Conservation (phyloP, 2,329 filamentous ascomycete species). For the Aspergillus sp. region DNA sequence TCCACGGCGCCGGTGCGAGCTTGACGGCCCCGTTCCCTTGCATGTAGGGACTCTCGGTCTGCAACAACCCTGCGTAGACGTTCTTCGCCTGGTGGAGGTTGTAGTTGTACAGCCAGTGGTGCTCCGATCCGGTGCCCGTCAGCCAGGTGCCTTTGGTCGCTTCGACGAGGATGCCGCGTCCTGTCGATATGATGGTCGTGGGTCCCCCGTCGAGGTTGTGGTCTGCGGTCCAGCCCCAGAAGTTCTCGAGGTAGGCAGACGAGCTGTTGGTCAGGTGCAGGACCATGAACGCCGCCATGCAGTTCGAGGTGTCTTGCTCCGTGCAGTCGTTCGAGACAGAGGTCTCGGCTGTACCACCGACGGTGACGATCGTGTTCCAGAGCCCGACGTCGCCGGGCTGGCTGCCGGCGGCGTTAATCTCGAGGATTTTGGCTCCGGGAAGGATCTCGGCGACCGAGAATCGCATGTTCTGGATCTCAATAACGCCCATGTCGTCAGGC, state of each 20-base stretch:
- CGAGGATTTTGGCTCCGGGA: conserved; percentile 46
- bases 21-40: conserved; percentile 29
- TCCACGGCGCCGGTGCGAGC: conserved; percentile 32
- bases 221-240: conserved; percentile 51
- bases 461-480: conserved; percentile 54
- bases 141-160: conserved; percentile 46
- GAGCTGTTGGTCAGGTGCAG: conserved; percentile 52
- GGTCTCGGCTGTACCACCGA: conserved; percentile 48
- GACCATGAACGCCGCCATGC: conserved; percentile 52
- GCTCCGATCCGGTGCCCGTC: conserved; percentile 48
- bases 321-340: conserved; percentile 41
- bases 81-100: conserved; percentile 45
- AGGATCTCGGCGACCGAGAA: conserved; percentile 52
- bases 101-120: conserved; percentile 50
- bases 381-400: conserved; percentile 52
- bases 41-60: conserved; percentile 38
- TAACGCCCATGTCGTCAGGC: conserved; percentile 49
- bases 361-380: conserved; percentile 48
- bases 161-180: conserved; percentile 45
- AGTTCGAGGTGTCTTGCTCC: conserved; percentile 35
- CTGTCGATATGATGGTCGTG: conserved; percentile 35
- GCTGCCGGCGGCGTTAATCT: conserved; percentile 52
- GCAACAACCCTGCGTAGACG: conserved; percentile 40
- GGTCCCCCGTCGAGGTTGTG: conserved; percentile 49
- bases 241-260: conserved; percentile 56